A percentile compares a stretch with the other conserved stretches of the same genome.
Evolutionary conservation across 1,284 basidiomycete species (phyloP).

Genomic region (Ganoderma boninense): DNA sequence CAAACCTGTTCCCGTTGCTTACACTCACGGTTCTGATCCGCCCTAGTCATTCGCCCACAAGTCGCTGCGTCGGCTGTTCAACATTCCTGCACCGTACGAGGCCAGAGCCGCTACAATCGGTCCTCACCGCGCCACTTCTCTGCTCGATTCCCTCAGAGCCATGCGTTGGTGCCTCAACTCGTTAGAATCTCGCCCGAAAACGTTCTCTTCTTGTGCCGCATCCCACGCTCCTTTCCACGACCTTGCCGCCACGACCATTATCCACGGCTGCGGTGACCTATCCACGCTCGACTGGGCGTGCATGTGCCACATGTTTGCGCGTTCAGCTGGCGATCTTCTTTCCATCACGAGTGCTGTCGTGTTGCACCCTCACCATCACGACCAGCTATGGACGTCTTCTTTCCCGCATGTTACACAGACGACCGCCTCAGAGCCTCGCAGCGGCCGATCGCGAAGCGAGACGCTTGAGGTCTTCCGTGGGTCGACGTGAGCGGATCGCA

Average conservation of each 20-base stretch:
- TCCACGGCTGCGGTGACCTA: background rate
- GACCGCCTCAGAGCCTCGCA: background rate
- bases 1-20: background rate
- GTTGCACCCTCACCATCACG: background rate
- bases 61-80: background rate
- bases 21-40: background rate
- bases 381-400: background rate
- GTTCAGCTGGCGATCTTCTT: background rate
- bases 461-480: background rate
- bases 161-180: background rate
- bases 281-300: background rate
- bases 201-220: background rate
- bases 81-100: background rate
- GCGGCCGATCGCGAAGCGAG: background rate
- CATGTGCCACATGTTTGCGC: background rate
- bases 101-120: background rate
- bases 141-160: background rate
- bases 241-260: background rate
- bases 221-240: background rate
- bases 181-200: background rate
- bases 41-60: background rate
- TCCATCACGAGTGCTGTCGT: background rate
- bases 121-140: background rate
- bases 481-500: background rate
- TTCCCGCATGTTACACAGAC: background rate